A percentile compares a stretch with the other conserved stretches of the same genome.
Conservation (phyloP, 129 eudicot species). For the Oenanthe sinensis region DNA sequence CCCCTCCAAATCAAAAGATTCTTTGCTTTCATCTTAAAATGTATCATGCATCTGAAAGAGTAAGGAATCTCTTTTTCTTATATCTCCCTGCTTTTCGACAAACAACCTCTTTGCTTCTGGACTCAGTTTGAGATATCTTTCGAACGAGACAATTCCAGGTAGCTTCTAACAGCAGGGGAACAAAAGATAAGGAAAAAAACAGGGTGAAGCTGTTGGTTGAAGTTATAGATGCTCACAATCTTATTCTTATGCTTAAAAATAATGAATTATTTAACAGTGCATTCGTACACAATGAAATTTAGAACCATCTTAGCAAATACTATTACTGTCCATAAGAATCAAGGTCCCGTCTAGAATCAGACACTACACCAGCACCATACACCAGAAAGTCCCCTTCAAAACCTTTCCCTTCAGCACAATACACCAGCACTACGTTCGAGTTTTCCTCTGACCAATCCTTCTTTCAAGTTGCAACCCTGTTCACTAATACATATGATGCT, state of each 20-base stretch:
- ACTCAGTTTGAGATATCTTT: constrained; percentile 6
- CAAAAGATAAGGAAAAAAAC: neutral
- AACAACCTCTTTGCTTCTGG: constrained; percentile 6
- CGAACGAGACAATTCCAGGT: neutral
- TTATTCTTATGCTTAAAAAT: neutral
- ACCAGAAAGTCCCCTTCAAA: neutral
- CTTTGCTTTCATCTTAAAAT: neutral
- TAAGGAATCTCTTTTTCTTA: neutral
- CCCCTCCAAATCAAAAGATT: neutral
- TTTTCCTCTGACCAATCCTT: neutral
- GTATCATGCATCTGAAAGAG: neutral
- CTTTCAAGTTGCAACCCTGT: neutral
- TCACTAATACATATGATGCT: neutral
- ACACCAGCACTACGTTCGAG: neutral
- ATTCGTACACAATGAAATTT: neutral
- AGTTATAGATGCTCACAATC: neutral
- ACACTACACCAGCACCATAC: neutral
- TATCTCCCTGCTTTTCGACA: neutral
- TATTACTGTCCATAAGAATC: neutral
- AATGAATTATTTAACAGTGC: neutral
- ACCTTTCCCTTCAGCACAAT: neutral
- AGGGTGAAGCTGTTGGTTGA: neutral
- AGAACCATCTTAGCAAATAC: neutral
- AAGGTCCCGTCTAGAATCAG: neutral
- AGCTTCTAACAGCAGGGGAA: neutral